These are phyloP conservation scores for Candida tibetensis DNA, from an alignment of 805 yeast genomes.

Conservation along the genomic window DNA sequence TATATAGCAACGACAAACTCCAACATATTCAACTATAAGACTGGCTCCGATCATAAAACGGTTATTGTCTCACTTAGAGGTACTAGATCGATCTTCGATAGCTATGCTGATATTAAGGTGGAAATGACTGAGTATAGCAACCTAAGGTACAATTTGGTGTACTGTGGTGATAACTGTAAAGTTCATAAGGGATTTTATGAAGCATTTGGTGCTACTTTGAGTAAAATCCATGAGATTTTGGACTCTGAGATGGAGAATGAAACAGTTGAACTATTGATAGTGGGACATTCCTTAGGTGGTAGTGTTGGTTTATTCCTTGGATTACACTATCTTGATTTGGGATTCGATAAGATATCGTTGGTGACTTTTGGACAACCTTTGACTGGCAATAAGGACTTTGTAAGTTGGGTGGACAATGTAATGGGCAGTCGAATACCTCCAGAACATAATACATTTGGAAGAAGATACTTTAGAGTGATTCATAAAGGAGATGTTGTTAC, in stretches of 20 bases:
- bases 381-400: constrained; percentile 39
- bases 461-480: constrained; percentile 22
- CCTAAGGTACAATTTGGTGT: constrained; percentile 18
- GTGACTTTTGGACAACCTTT: constrained; percentile 47
- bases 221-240: constrained; percentile 22
- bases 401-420: constrained; percentile 32
- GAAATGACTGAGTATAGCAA: constrained; percentile 32
- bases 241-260: constrained; percentile 11
- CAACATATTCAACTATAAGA: constrained; percentile 20
- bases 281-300: constrained; percentile 40
- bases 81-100: constrained; percentile 40
- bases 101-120: constrained; percentile 38
- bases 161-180: constrained; percentile 32
- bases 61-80: constrained; percentile 39
- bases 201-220: constrained; percentile 28
- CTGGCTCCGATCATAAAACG: constrained; percentile 20
- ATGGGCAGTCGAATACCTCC: constrained; percentile 27
- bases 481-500: constrained; percentile 28
- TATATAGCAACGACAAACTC: constrained; percentile 34
- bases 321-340: constrained; percentile 34
- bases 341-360: constrained; percentile 27
- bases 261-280: constrained; percentile 16
- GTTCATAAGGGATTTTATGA: constrained; percentile 35
- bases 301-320: constrained; percentile 37
- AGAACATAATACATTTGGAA: constrained; percentile 16